Evolutionary conservation across 148 eudicot species (phyloP).

Genomic region (Pouteria glomerata): DNA sequence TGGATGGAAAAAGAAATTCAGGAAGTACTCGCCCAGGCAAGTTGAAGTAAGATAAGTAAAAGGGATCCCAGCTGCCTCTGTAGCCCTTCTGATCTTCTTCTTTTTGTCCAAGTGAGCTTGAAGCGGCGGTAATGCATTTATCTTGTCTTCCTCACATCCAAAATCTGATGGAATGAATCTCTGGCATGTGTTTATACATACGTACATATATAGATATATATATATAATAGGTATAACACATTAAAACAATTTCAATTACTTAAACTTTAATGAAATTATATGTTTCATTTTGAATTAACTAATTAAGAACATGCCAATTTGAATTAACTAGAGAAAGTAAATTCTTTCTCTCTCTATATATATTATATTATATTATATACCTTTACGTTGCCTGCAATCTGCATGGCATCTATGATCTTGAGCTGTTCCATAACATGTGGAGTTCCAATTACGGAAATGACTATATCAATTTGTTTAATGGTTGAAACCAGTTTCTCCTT

Average conservation of each 20-base stretch:
- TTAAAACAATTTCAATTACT: not conserved
- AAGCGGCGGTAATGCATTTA: conserved; percentile 10
- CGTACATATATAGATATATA: not conserved
- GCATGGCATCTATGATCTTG: conserved; percentile 9
- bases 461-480: conserved; percentile 9
- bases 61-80: conserved; percentile 10
- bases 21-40: conserved; percentile 8
- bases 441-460: not conserved
- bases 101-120: conserved; percentile 12
- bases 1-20: conserved; percentile 2
- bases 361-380: not conserved
- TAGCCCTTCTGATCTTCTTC: conserved; percentile 17
- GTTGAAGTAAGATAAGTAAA: conserved; percentile 9
- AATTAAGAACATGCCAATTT: too few relatives aligned
- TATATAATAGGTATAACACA: too few relatives aligned
- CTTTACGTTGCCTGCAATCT: conserved; percentile 10
- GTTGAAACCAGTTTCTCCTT: conserved; percentile 14
- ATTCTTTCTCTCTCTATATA: too few relatives aligned
- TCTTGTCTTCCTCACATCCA: conserved; percentile 10
- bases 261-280: too few relatives aligned
- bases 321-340: too few relatives aligned
- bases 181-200: not conserved
- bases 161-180: conserved; percentile 22
- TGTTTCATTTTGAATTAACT: too few relatives aligned
- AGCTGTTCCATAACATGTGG: conserved; percentile 10